These are phyloP conservation scores for Malus hybrid DNA, from an alignment of 331 rosid genomes.

Conservation along the genomic window DNA sequence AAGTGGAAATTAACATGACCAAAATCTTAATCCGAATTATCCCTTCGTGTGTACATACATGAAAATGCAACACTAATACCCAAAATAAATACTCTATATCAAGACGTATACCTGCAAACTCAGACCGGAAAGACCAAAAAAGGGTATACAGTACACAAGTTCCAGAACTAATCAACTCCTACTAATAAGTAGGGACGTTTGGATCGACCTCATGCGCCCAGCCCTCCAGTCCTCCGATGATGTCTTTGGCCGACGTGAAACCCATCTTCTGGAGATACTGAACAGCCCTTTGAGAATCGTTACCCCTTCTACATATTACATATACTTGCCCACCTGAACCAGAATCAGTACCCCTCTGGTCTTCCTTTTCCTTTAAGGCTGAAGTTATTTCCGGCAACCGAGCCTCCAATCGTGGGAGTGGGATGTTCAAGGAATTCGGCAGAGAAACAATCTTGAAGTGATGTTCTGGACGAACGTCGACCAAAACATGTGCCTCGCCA, in stretches of 20 bases:
- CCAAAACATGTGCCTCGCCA: slow-evolving; percentile 58
- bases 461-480: slow-evolving; percentile 80
- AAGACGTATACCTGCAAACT: background rate
- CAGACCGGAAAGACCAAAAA: background rate
- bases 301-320: slow-evolving; percentile 81
- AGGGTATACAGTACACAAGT: background rate
- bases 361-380: slow-evolving; percentile 52
- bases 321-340: slow-evolving; percentile 39
- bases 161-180: background rate
- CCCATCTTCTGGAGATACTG: slow-evolving; percentile 68
- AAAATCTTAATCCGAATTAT: background rate
- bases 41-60: background rate
- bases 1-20: background rate
- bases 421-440: slow-evolving; percentile 70
- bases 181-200: slow-evolving; percentile 63
- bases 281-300: slow-evolving; percentile 95
- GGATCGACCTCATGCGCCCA: slow-evolving; percentile 82
- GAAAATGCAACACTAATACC: background rate
- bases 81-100: background rate
- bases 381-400: slow-evolving; percentile 55
- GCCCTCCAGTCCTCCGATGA: slow-evolving; percentile 74
- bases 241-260: slow-evolving; percentile 66
- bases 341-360: slow-evolving; percentile 17
- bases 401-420: slow-evolving; percentile 56
- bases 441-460: slow-evolving; percentile 88